Evolutionary conservation across 2,329 filamentous ascomycete genomes (phyloP).

Genomic region (Hypoxylon sp.): DNA sequence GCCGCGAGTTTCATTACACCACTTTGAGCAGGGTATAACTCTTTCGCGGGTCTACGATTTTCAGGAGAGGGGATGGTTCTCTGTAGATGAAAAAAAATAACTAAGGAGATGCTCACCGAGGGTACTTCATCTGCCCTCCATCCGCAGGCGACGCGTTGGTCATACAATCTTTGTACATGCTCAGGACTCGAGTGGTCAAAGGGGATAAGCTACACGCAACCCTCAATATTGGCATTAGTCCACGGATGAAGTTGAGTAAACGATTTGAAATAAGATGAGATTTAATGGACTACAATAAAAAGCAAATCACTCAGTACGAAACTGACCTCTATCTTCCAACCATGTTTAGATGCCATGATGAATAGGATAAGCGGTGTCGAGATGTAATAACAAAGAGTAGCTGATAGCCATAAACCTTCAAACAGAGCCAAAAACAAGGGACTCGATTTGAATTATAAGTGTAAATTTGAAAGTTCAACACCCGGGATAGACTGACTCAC

Average conservation of each 20-base stretch:
- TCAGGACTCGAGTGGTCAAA: slow-evolving; percentile 60
- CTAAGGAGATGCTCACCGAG: slow-evolving; percentile 25
- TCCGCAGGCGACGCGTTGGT: slow-evolving; percentile 63
- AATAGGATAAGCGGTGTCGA: background rate
- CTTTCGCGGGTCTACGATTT: background rate
- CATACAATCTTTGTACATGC: slow-evolving; percentile 59
- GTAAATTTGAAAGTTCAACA: no score
- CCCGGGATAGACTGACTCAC: slow-evolving; percentile 28
- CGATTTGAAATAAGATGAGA: background rate
- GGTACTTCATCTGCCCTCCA: slow-evolving; percentile 60
- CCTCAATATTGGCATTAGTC: slow-evolving; percentile 14
- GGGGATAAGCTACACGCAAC: slow-evolving; percentile 56
- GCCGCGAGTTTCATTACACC: slow-evolving; percentile 6
- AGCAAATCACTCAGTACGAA: slow-evolving; percentile 36
- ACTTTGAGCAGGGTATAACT: slow-evolving; percentile 3
- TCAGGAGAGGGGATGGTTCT: background rate
- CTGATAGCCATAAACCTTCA: background rate
- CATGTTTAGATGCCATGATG: slow-evolving; percentile 48
- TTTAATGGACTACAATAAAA: background rate
- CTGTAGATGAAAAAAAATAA: background rate
- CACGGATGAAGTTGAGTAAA: background rate
- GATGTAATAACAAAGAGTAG: background rate
- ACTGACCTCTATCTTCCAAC: slow-evolving; percentile 57
- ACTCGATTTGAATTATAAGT: background rate
- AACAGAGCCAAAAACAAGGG: slow-evolving; percentile 3